Percentiles rank a stretch among this genome's conserved stretches.
These are phyloP conservation scores for Fusarium nodosum DNA, from an alignment of 2,329 filamentous ascomycete species.

Conservation along the genomic window DNA sequence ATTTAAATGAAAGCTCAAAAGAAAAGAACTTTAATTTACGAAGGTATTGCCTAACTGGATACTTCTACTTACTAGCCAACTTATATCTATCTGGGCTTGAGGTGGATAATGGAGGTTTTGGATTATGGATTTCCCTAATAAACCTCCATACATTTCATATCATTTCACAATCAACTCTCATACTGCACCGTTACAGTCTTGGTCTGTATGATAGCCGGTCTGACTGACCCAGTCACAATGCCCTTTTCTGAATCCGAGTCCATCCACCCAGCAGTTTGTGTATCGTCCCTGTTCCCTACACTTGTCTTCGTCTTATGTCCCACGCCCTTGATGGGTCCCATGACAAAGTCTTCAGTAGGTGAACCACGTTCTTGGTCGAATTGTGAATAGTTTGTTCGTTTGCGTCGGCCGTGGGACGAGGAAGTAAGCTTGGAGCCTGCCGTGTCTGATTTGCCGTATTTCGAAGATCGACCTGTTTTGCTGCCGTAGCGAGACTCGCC, in stretches of 20 bases:
- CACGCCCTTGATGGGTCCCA: constrained; percentile 31
- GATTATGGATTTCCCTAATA: no score
- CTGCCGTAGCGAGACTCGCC: constrained; percentile 47
- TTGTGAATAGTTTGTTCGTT: constrained; percentile 41
- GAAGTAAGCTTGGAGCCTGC: constrained; percentile 28
- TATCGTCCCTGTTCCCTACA: constrained; percentile 36
- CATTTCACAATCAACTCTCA: constrained; percentile 6
- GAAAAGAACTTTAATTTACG: no score
- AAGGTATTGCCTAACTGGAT: no score
- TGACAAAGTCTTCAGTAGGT: constrained; percentile 13
- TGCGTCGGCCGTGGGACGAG: constrained; percentile 34
- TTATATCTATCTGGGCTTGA: no score
- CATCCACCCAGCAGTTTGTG: constrained; percentile 24
- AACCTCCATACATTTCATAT: no score
- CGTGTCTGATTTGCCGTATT: constrained; percentile 36
- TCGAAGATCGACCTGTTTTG: constrained; percentile 35
- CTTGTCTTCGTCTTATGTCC: constrained; percentile 27
- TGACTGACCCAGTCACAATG: constrained; percentile 25
- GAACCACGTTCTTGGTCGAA: constrained; percentile 36
- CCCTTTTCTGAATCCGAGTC: constrained; percentile 45
- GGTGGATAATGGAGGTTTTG: no score
- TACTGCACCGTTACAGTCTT: constrained; percentile 46
- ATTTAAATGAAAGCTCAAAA: no score
- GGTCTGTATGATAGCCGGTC: constrained; percentile 43
- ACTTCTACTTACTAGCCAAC: no score